Percentiles rank a stretch among this genome's conserved stretches.
These are phyloP conservation scores for Vigna angularis DNA, from an alignment of 306 rosid species.

Conservation along the genomic window DNA sequence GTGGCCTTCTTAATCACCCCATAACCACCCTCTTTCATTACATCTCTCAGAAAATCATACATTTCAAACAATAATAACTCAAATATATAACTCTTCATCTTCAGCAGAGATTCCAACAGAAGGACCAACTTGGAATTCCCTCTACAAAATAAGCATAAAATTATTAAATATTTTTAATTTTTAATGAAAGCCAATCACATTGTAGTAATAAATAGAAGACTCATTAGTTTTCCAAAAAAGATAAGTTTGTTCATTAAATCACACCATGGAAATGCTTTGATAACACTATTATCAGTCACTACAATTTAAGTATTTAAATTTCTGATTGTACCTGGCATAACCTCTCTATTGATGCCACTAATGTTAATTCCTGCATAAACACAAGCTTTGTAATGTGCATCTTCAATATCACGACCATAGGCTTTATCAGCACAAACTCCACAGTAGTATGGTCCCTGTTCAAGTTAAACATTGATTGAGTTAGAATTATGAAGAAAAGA, in stretches of 20 bases:
- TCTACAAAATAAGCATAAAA: constrained; percentile 30
- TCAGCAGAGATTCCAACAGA: constrained; percentile 63
- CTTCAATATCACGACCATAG: constrained; percentile 73
- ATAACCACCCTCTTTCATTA: constrained; percentile 53
- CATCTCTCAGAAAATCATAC: neutral
- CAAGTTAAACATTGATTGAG: constrained; percentile 5
- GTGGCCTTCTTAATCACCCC: constrained; percentile 67
- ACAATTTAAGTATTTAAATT: neutral
- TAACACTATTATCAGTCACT: neutral
- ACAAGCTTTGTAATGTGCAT: constrained; percentile 79
- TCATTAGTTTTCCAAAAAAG: too few species aligned
- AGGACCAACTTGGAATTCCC: constrained; percentile 76
- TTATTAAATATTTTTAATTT: neutral
- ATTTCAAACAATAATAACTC: neutral
- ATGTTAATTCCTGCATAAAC: constrained; percentile 70
- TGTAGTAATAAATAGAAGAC: too few species aligned
- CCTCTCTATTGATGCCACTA: constrained; percentile 78
- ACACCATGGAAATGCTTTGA: neutral
- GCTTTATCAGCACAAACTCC: constrained; percentile 76
- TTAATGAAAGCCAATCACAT: neutral
- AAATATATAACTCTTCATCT: constrained; percentile 38
- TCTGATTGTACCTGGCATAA: constrained; percentile 65
- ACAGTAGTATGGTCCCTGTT: constrained; percentile 72
- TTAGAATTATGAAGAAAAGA: neutral
- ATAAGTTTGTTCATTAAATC: too few species aligned